These are phyloP conservation scores for Castanospermum australe DNA, from an alignment of 306 rosid genomes.

Conservation along the genomic window DNA sequence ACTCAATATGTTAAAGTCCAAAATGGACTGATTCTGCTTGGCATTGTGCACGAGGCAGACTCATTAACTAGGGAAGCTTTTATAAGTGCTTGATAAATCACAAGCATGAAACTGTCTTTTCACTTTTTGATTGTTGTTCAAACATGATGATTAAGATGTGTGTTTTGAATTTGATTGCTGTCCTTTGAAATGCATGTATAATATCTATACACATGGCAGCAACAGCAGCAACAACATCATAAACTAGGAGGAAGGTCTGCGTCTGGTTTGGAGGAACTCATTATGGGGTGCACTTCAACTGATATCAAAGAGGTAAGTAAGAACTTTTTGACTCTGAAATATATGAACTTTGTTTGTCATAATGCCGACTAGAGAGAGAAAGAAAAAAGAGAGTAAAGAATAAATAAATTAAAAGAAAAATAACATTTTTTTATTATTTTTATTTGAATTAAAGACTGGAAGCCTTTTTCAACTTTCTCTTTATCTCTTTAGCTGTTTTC, in stretches of 20 bases:
- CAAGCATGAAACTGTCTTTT: slow-evolving; percentile 40
- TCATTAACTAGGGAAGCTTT: slow-evolving; percentile 2
- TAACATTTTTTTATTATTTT: slow-evolving; percentile 15
- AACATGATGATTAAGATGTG: slow-evolving; percentile 48
- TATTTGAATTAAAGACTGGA: slow-evolving; percentile 58
- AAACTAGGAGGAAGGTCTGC: slow-evolving; percentile 82
- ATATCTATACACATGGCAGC: slow-evolving; percentile 41
- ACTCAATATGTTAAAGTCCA: neutral
- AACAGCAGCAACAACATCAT: slow-evolving; percentile 75
- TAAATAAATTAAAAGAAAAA: slow-evolving; percentile 22
- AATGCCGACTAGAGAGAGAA: slow-evolving; percentile 14
- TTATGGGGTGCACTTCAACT: slow-evolving; percentile 94
- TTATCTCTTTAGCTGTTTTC: slow-evolving; percentile 44
- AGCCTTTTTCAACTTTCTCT: slow-evolving; percentile 29
- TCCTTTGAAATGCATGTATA: slow-evolving; percentile 17
- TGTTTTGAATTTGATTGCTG: slow-evolving; percentile 12
- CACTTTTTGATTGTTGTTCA: slow-evolving; percentile 38
- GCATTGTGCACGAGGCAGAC: slow-evolving; percentile 21
- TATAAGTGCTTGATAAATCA: slow-evolving; percentile 23
- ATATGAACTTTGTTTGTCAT: slow-evolving; percentile 39
- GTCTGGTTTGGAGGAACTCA: slow-evolving; percentile 97
- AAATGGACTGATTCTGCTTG: slow-evolving; percentile 20
- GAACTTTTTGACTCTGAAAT: slow-evolving; percentile 58
- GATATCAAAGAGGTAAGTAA: slow-evolving; percentile 68
- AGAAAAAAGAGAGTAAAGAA: slow-evolving; percentile 28